Evolutionary conservation across 208 protist species (phyloP).

Genomic region (Crithidia mellificae): DNA sequence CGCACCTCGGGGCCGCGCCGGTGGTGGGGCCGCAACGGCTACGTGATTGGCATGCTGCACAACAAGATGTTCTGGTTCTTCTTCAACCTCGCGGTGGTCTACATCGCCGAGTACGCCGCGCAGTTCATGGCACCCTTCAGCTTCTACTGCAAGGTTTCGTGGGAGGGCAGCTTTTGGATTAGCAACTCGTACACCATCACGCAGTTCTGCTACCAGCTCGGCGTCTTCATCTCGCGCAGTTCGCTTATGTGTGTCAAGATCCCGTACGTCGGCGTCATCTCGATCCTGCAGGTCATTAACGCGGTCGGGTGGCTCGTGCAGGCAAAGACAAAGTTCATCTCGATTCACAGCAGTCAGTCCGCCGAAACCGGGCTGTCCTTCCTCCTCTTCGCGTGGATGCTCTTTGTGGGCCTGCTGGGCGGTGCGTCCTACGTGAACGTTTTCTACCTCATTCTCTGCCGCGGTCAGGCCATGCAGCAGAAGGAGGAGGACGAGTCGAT

Average conservation of each 20-base stretch:
- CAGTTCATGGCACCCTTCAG: slow-evolving; percentile 85
- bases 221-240: slow-evolving; percentile 86
- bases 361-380: slow-evolving; percentile 63
- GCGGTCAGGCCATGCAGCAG: slow-evolving; percentile 34
- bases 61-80: slow-evolving; percentile 71
- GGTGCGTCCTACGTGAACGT: slow-evolving; percentile 93
- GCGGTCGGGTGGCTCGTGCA: slow-evolving; percentile 87
- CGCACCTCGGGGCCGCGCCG: slow-evolving; percentile 26
- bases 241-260: slow-evolving; percentile 83
- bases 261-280: slow-evolving; percentile 76
- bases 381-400: slow-evolving; percentile 82
- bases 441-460: slow-evolving; percentile 85
- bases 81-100: slow-evolving; percentile 81
- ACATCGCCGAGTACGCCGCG: slow-evolving; percentile 86
- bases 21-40: slow-evolving; percentile 54
- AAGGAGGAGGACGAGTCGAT: slow-evolving; percentile 33
- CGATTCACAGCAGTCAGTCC: slow-evolving; percentile 29
- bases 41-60: slow-evolving; percentile 45
- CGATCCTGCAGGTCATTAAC: slow-evolving; percentile 86
- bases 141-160: slow-evolving; percentile 52
- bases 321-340: slow-evolving; percentile 70
- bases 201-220: slow-evolving; percentile 92
- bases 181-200: slow-evolving; percentile 78
- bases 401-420: slow-evolving; percentile 90
- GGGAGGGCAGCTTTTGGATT: slow-evolving; percentile 60